phyloP scores from a whole-genome alignment of 768 basidiomycete species.

The Chiua virens region DNA sequence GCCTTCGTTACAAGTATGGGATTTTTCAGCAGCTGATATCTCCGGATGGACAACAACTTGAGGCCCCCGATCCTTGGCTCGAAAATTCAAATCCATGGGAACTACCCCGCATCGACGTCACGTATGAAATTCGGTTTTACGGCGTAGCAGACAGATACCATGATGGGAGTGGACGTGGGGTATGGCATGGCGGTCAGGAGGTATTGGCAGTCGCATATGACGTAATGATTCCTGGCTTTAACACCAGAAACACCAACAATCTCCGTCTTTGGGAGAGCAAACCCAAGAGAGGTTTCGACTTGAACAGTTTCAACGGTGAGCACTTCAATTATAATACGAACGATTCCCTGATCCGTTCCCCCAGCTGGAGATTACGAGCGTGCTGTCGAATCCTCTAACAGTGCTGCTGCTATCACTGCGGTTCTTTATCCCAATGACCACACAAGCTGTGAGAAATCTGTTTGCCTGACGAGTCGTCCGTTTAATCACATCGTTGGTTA shows the following conservation, averaged over 20 bases:
- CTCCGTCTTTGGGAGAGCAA: conserved; percentile 82
- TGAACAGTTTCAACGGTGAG: conserved; percentile 92
- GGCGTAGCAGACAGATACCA: conserved; percentile 71
- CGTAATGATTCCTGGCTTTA: conserved; percentile 85
- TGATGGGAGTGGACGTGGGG: conserved; percentile 58
- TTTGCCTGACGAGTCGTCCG: background rate
- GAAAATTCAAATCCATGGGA: conserved; percentile 89
- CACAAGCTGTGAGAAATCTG: conserved; percentile 50
- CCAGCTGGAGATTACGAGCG: conserved; percentile 90
- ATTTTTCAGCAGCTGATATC: conserved; percentile 95
- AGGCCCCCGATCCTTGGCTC: conserved; percentile 93
- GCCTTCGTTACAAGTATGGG: conserved; percentile 88
- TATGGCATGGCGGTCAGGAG: conserved; percentile 90
- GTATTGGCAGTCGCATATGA: conserved; percentile 94
- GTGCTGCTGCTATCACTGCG: conserved; percentile 90
- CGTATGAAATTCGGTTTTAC: conserved; percentile 86
- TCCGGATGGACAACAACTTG: conserved; percentile 78
- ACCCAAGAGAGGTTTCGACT: conserved; percentile 88
- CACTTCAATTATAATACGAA: too few species aligned
- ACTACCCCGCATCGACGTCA: conserved; percentile 80
- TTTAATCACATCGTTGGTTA: background rate
- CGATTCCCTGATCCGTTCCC: conserved; percentile 2
- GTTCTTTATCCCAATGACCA: conserved; percentile 97
- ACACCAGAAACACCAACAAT: conserved; percentile 87
- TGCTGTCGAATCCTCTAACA: conserved; percentile 85